Percentiles rank a stretch among this genome's conserved stretches.
Evolutionary conservation across 257 asterid species (phyloP).

Genomic region (Solanum chiquidenum): DNA sequence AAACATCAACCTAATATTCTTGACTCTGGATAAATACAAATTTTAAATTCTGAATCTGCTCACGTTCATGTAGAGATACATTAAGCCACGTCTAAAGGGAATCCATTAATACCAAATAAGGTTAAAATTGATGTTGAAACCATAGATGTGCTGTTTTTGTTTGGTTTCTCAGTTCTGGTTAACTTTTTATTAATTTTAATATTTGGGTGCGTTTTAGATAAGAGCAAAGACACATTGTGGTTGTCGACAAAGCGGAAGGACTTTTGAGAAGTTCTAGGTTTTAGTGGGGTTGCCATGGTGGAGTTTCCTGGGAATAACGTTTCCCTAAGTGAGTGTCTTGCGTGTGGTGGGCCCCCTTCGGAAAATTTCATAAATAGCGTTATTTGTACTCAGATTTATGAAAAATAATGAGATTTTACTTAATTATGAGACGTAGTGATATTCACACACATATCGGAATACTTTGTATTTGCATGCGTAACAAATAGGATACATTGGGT

Average conservation of each 20-base stretch:
- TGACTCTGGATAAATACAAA: neutral
- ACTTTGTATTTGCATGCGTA: neutral
- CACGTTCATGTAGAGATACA: neutral
- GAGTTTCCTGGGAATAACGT: conserved; percentile 15
- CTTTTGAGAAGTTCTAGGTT: conserved; percentile 14
- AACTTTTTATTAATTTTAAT: conserved; percentile 1
- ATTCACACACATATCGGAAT: neutral
- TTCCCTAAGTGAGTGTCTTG: conserved; percentile 35
- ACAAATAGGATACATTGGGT: neutral
- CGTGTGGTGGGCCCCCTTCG: conserved; percentile 14
- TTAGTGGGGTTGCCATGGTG: conserved; percentile 8
- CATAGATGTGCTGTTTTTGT: conserved; percentile 30
- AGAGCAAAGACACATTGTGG: conserved; percentile 3
- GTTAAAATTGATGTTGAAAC: neutral
- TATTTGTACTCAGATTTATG: no score
- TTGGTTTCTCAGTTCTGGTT: conserved; percentile 15
- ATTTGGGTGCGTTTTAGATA: neutral
- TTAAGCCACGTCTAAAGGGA: neutral
- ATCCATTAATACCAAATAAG: neutral
- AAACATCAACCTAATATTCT: neutral
- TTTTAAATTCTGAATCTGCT: neutral
- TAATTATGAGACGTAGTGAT: no score
- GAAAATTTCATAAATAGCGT: neutral
- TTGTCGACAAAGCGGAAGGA: conserved; percentile 40
- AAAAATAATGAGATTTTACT: no score